Evolutionary conservation across 129 eudicot species (phyloP).

Genomic region (Escallonia rubra): DNA sequence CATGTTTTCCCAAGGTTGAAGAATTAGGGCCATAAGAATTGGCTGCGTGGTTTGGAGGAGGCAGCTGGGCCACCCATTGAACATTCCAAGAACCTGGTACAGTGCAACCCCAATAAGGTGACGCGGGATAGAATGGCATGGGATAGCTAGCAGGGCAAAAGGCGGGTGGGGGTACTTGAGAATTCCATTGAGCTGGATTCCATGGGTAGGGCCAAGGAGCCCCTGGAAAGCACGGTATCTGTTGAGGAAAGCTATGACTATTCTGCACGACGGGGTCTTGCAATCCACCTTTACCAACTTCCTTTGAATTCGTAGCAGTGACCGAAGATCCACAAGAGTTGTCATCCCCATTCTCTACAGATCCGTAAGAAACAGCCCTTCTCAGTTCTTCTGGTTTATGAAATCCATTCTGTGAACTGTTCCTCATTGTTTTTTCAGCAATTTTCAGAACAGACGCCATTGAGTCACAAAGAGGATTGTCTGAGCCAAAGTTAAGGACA

Average conservation of each 20-base stretch:
- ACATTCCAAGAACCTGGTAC: slow-evolving; percentile 52
- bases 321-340: slow-evolving; percentile 33
- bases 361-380: slow-evolving; percentile 20
- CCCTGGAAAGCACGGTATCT: slow-evolving; percentile 55
- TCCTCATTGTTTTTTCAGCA: slow-evolving; percentile 45
- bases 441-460: slow-evolving; percentile 58
- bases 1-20: slow-evolving; percentile 77
- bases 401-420: slow-evolving; percentile 39
- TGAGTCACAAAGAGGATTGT: slow-evolving; percentile 64
- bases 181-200: slow-evolving; percentile 48
- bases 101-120: slow-evolving; percentile 62
- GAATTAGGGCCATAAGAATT: slow-evolving; percentile 47
- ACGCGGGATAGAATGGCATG: slow-evolving; percentile 51
- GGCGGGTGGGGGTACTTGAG: slow-evolving; percentile 26
- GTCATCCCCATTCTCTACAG: slow-evolving; percentile 33
- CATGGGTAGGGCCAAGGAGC: slow-evolving; percentile 83
- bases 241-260: slow-evolving; percentile 43
- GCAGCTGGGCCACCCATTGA: slow-evolving; percentile 51
- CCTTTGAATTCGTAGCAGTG: slow-evolving; percentile 24
- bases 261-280: slow-evolving; percentile 26
- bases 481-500: slow-evolving; percentile 61
- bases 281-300: slow-evolving; percentile 9
- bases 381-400: slow-evolving; percentile 42
- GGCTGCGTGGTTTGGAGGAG: slow-evolving; percentile 14
- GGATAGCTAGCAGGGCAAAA: slow-evolving; percentile 60